Conservation (phyloP, 1,139 yeast species). For the Blastobotrys indianensis region DNA sequence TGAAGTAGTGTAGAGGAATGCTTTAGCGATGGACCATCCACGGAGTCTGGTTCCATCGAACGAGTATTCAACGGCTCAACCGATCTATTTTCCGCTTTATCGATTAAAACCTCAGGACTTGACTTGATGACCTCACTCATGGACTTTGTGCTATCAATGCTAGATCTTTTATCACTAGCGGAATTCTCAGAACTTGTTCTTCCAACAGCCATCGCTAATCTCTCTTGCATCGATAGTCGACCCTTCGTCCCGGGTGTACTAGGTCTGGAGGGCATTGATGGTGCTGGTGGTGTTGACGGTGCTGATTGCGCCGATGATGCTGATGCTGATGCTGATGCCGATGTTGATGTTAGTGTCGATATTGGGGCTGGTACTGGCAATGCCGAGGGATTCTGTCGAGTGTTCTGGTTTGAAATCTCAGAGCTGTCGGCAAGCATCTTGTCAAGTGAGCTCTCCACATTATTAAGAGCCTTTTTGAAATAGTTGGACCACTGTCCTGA, state of each 20-base stretch:
- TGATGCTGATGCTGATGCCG: background rate
- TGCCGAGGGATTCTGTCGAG: background rate
- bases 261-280: background rate
- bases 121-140: background rate
- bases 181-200: constrained; percentile 4
- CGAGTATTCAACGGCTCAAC: background rate
- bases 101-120: background rate
- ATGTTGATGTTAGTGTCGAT: background rate
- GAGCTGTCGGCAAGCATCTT: constrained; percentile 31
- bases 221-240: constrained; percentile 65
- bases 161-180: too few species aligned
- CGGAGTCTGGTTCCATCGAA: too few species aligned
- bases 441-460: constrained; percentile 36
- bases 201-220: constrained; percentile 71
- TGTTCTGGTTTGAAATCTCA: constrained; percentile 10
- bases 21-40: too few species aligned
- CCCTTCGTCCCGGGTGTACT: background rate
- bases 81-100: background rate
- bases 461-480: constrained; percentile 35
- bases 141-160: background rate
- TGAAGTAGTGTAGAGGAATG: too few species aligned
- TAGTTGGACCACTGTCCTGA: constrained; percentile 30
- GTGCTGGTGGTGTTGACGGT: constrained; percentile 32
- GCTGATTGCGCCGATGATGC: constrained; percentile 1
- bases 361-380: background rate